Conservation (phyloP, 2,329 filamentous ascomycete genomes). For the Ciborinia camelliae region DNA sequence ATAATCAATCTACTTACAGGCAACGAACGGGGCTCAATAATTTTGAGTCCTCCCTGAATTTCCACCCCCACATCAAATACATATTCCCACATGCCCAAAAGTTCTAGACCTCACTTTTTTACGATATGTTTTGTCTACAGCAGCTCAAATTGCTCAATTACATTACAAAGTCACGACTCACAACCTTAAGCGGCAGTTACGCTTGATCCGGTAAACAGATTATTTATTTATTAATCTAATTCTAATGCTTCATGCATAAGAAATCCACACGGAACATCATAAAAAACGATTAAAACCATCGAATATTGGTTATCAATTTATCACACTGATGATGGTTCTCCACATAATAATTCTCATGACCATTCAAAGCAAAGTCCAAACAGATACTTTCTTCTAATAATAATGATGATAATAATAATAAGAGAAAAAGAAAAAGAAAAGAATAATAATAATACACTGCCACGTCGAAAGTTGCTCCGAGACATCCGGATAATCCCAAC, state of each 20-base stretch:
- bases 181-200: conserved; percentile 19
- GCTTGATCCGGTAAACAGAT: conserved; percentile 15
- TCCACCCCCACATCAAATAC: conserved; percentile 16
- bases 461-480: conserved; percentile 18
- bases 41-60: conserved; percentile 9
- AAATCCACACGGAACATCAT: not conserved
- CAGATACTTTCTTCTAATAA: not conserved
- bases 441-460: conserved; percentile 16
- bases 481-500: conserved; percentile 13
- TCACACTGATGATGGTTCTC: conserved; percentile 11
- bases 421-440: not conserved
- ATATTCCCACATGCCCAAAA: not conserved
- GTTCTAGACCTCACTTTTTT: conserved; percentile 19
- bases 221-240: conserved; percentile 14
- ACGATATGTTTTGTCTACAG: conserved; percentile 7
- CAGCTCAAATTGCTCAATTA: too few relatives aligned
- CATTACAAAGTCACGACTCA: conserved; percentile 4
- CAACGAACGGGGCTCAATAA: conserved; percentile 4
- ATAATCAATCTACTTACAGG: conserved; percentile 1
- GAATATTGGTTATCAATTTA: too few relatives aligned
- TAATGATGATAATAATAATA: too few relatives aligned
- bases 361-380: not conserved
- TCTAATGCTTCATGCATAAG: conserved; percentile 3
- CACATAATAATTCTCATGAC: not conserved
- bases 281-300: not conserved